These are phyloP conservation scores for Colletotrichum musae DNA, from an alignment of 2,329 filamentous ascomycete species.

Conservation along the genomic window DNA sequence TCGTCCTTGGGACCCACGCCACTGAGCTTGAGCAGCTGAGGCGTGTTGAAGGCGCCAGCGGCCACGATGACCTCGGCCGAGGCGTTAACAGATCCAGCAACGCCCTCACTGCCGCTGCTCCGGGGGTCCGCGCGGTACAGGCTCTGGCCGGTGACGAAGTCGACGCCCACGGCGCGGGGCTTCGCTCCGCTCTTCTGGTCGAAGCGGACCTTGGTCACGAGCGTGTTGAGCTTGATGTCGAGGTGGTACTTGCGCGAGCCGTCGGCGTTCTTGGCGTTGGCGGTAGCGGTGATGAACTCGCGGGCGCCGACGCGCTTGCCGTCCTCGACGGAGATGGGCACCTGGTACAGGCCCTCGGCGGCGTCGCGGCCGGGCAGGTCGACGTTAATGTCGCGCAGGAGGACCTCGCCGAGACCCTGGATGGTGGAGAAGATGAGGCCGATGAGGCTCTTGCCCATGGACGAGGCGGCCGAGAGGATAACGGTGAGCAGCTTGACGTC, in stretches of 20 bases:
- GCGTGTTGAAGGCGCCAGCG: slow-evolving; percentile 62
- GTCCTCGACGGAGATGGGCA: slow-evolving; percentile 63
- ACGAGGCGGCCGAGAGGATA: slow-evolving; percentile 48
- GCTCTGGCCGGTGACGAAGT: slow-evolving; percentile 56
- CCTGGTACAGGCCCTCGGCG: slow-evolving; percentile 60
- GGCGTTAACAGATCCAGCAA: slow-evolving; percentile 49
- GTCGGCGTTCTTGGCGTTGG: slow-evolving; percentile 61
- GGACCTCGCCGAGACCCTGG: slow-evolving; percentile 46
- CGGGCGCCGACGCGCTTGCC: slow-evolving; percentile 62
- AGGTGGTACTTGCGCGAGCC: slow-evolving; percentile 60
- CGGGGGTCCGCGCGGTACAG: slow-evolving; percentile 61
- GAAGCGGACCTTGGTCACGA: slow-evolving; percentile 59
- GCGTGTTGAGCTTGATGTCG: slow-evolving; percentile 51
- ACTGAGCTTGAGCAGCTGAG: slow-evolving; percentile 62
- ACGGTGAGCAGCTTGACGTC: slow-evolving; percentile 49
- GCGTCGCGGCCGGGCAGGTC: slow-evolving; percentile 43
- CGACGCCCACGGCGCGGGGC: slow-evolving; percentile 59
- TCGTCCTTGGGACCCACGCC: slow-evolving; percentile 60
- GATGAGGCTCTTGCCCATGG: slow-evolving; percentile 47
- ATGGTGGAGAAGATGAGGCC: slow-evolving; percentile 45
- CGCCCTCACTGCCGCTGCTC: slow-evolving; percentile 44
- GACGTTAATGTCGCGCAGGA: slow-evolving; percentile 49
- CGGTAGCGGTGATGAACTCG: slow-evolving; percentile 64
- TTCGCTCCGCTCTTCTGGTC: slow-evolving; percentile 49
- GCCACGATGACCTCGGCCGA: slow-evolving; percentile 63